Evolutionary conservation across 768 basidiomycete genomes (phyloP).

Genomic region (Leucogyrophana mollusca): DNA sequence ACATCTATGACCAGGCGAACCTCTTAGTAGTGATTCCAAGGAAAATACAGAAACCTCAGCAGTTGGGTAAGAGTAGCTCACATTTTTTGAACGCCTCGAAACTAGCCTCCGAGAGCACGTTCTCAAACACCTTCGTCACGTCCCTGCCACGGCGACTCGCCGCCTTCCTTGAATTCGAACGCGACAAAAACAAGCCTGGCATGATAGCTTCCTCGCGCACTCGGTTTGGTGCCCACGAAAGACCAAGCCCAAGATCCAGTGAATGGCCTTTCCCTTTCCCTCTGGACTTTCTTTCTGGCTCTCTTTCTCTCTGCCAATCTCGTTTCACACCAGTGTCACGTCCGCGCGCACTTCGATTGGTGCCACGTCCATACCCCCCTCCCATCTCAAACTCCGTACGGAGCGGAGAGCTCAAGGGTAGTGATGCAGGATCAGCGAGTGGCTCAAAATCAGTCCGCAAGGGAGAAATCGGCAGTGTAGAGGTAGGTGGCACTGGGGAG

Average conservation of each 20-base stretch:
- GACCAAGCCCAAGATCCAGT: slow-evolving; percentile 65
- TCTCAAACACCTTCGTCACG: slow-evolving; percentile 37
- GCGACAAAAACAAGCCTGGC: slow-evolving; percentile 33
- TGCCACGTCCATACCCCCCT: slow-evolving; percentile 22
- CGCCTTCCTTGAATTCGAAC: slow-evolving; percentile 23
- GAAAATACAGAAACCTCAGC: not conserved
- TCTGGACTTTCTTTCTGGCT: slow-evolving; percentile 8
- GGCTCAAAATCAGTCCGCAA: slow-evolving; percentile 18
- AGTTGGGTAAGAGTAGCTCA: slow-evolving; percentile 32
- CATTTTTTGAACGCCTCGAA: slow-evolving; percentile 59
- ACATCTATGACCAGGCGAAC: slow-evolving; percentile 47
- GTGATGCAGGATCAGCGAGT: slow-evolving; percentile 3
- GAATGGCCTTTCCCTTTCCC: slow-evolving; percentile 61
- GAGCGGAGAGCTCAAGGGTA: slow-evolving; percentile 19
- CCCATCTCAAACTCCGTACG: slow-evolving; percentile 33
- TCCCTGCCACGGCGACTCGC: slow-evolving; percentile 23
- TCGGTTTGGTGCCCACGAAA: slow-evolving; percentile 71
- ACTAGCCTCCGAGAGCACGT: slow-evolving; percentile 31
- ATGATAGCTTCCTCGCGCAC: slow-evolving; percentile 67
- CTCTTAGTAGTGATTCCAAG: slow-evolving; percentile 9
- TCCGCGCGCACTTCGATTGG: slow-evolving; percentile 22
- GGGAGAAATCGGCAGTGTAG: slow-evolving; percentile 19
- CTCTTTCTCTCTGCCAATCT: slow-evolving; percentile 20
- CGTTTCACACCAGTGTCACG: slow-evolving; percentile 8
- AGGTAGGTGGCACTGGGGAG: slow-evolving; percentile 22